Evolutionary conservation across 768 basidiomycete genomes (phyloP), one percentile per base, ranked within the genome.

Genomic region (Amanita molliuscula): DNA sequence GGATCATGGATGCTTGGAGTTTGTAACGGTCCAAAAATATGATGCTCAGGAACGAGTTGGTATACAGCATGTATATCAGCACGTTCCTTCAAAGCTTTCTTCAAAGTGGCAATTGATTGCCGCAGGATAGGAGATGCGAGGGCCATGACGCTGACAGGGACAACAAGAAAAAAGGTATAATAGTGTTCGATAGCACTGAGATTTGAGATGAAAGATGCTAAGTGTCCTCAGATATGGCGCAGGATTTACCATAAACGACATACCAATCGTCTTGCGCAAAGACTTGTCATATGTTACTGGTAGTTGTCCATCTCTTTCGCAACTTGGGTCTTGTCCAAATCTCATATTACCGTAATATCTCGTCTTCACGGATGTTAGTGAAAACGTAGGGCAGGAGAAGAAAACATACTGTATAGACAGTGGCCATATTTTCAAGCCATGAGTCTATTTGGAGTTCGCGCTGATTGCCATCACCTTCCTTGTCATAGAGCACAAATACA

Each of bases 1-100:
- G 68, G 64, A 47, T 71, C 66, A 35, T 64, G 66, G 5, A 67
- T 55, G 4, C 66, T 58, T 13, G 78, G 67, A 34, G 72, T 69
- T 41, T 73, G 68, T n/a, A 74, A 67, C 15, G 69, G 66, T 8
- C 73, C 70, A 38, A 73, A 61, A 20, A 86, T 66, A 38, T 77
- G 65, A 28, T 76, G 69, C 54, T 88, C 82, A 3, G 89, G 85
- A 38, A 92, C 68, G 54, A 90, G 77, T 50, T 92, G 85, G 52
- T 88, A 77, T 25, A 84, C 68, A 15, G 84, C 69, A 45, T 78
- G 77, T 20, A 72, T 69, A 10, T 73, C 60, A n/a, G 65, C 56
- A 43, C 71, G 68, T 10, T 70, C 63, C 61, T 75, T 77, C 49
- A 71, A 60, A 3, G 75, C 64, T 52, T 82, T 82, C 57, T 78